Base-by-base conservation (phyloP, 176 grass and related monocot species). In the Eragrostis curvula region DNA sequence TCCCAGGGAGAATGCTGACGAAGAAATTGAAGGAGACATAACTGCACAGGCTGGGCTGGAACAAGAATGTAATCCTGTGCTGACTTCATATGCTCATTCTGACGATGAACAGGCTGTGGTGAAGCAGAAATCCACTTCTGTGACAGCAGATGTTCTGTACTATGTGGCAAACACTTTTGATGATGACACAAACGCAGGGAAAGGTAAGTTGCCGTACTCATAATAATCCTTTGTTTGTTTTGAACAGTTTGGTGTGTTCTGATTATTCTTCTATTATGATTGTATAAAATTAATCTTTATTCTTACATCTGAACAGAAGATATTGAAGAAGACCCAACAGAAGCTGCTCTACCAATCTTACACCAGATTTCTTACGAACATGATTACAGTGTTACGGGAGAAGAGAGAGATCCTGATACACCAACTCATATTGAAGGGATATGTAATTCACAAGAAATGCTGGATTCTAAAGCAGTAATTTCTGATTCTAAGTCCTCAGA, bases 401-500 rank as follows among this genome's bases (percentile, higher is more conserved):
- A 91, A 73, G 87, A 93, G 41, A 86, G 75, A 59, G 53, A 56
- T 25, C 73, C 69, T 32, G 80, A 87, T 68, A 84, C 70, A 7
- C 87, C 83, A 80, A 89, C 53, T 84, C 65, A 87, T 79, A 74
- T 84, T 63, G 79, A 85, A 87, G 66, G 20, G 27, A 56, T 85
- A 67, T 58, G 75, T 85, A 83, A 78, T 70, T 87, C 90, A n/a
- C 86, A 82, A 20, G 85, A 92, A 67, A 73, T 61, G 15, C 50
- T 80, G 55, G 74, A 89, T 55, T 86, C 88, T 87, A 67, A 85
- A 75, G 57, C 28, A 75, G 79, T 85, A 61, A 58, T 64, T 65
- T 80, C 84, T 79, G 86, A 90, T 53, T 52, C 77, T 17, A 92
- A 90, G 57, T 94, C 89, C 42, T 11, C 91, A 39, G 90, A 95